Evolutionary conservation across 768 basidiomycete genomes (phyloP).

Genomic region (Kwoniella heveanensis): DNA sequence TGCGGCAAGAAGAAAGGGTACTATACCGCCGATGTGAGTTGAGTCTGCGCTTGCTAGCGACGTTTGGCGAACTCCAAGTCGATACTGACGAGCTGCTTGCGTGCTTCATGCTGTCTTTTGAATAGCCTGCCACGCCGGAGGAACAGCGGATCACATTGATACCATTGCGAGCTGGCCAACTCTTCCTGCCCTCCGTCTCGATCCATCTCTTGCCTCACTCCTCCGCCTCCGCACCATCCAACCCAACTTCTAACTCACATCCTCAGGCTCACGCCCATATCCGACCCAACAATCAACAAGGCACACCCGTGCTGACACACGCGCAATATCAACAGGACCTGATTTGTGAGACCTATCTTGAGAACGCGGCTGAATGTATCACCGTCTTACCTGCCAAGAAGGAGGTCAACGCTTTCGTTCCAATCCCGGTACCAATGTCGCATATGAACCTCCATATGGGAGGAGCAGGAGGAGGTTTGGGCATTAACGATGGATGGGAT

Average conservation of each 20-base stretch:
- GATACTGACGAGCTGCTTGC: not conserved
- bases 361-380: constrained; percentile 78
- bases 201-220: constrained; percentile 63
- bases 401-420: constrained; percentile 63
- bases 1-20: constrained; percentile 85
- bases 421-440: constrained; percentile 6
- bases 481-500: constrained; percentile 9
- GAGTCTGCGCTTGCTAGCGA: not conserved
- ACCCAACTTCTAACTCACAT: constrained; percentile 57
- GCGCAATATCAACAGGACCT: constrained; percentile 55
- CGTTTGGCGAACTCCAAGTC: no score
- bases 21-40: constrained; percentile 70
- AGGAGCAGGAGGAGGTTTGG: not conserved
- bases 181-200: constrained; percentile 72
- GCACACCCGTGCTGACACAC: constrained; percentile 58
- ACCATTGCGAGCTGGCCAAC: constrained; percentile 78
- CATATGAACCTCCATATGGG: not conserved
- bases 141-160: constrained; percentile 70
- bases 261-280: not conserved
- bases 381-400: constrained; percentile 80
- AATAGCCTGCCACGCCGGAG: constrained; percentile 62
- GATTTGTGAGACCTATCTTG: constrained; percentile 72
- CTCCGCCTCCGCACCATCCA: not conserved
- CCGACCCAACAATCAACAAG: not conserved
- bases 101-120: not conserved